Conservation (phyloP, 2,329 filamentous ascomycete species). For the Tympanopsis confertula region DNA sequence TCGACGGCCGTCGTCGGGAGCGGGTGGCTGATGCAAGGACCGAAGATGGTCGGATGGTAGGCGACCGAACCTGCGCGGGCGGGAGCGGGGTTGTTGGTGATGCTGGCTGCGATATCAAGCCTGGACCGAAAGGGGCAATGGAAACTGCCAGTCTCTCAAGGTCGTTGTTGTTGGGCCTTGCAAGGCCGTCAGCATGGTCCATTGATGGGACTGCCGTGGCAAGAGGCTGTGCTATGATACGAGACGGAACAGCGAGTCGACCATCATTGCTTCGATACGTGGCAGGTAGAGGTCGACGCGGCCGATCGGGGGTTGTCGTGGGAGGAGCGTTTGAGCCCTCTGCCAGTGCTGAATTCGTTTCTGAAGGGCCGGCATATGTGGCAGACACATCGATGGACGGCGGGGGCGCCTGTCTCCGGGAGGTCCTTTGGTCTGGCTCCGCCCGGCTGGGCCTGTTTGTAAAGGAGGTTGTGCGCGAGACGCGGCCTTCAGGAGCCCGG, state of each 20-base stretch:
- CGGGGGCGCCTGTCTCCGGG: constrained; percentile 70
- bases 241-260: constrained; percentile 30
- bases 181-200: constrained; percentile 59
- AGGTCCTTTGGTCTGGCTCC: constrained; percentile 47
- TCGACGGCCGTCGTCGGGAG: constrained; percentile 65
- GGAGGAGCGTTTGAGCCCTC: constrained; percentile 47
- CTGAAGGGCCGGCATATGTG: constrained; percentile 31
- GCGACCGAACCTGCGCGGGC: constrained; percentile 48
- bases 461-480: constrained; percentile 38
- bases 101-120: constrained; percentile 75
- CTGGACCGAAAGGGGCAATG: constrained; percentile 60
- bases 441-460: constrained; percentile 38
- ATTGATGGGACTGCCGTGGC: constrained; percentile 55
- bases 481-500: constrained; percentile 21
- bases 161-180: constrained; percentile 69
- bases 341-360: constrained; percentile 33
- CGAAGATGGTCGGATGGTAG: constrained; percentile 39
- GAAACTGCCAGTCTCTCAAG: constrained; percentile 73
- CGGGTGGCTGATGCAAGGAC: constrained; percentile 39
- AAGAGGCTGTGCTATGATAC: constrained; percentile 51
- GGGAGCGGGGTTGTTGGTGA: constrained; percentile 79
- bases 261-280: not conserved
- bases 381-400: constrained; percentile 71
- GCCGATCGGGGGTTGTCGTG: constrained; percentile 57
- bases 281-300: constrained; percentile 19